A percentile compares a stretch with the other conserved stretches of the same genome.
Conservation (phyloP, 2,329 filamentous ascomycete genomes). For the Phaeoacremonium minimum region DNA sequence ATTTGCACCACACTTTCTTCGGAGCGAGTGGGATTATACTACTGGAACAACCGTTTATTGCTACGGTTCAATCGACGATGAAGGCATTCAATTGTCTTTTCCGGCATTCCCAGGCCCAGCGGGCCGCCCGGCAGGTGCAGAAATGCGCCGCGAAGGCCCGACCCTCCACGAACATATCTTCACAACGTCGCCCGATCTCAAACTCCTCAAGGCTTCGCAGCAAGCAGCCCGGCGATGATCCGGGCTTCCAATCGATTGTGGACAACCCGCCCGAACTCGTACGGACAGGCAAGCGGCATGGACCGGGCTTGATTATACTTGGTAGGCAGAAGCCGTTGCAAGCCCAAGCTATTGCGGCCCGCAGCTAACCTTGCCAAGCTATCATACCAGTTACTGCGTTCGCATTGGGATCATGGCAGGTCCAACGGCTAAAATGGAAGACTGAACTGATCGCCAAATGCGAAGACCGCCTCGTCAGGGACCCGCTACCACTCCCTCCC, state of each 20-base stretch:
- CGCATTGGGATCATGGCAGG: slow-evolving; percentile 88
- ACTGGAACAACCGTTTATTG: too few relatives aligned
- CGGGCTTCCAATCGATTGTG: slow-evolving; percentile 77
- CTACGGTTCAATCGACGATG: too few relatives aligned
- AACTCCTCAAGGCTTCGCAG: slow-evolving; percentile 25
- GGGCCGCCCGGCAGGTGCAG: slow-evolving; percentile 2
- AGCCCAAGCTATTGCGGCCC: too few relatives aligned
- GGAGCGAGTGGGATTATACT: too few relatives aligned
- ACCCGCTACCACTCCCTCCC: slow-evolving; percentile 81
- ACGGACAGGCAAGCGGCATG: slow-evolving; percentile 68
- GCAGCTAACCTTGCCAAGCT: too few relatives aligned
- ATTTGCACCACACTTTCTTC: too few relatives aligned
- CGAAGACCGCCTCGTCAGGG: slow-evolving; percentile 84
- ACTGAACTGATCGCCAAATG: slow-evolving; percentile 85
- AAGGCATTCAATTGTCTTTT: slow-evolving; percentile 7
- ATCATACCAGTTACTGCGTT: slow-evolving; percentile 92
- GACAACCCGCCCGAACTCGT: slow-evolving; percentile 82
- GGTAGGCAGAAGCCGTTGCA: too few relatives aligned
- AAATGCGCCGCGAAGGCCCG: background rate
- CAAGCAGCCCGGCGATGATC: slow-evolving; percentile 64
- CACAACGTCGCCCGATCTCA: slow-evolving; percentile 20
- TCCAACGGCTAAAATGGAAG: slow-evolving; percentile 90
- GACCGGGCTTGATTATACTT: slow-evolving; percentile 74
- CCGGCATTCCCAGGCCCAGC: slow-evolving; percentile 3
- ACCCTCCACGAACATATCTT: slow-evolving; percentile 1